A percentile compares a stretch with the other conserved stretches of the same genome.
Evolutionary conservation across 371 early-diverging fungal species (phyloP).

Genomic region (Dinochytrium kinnereticum): DNA sequence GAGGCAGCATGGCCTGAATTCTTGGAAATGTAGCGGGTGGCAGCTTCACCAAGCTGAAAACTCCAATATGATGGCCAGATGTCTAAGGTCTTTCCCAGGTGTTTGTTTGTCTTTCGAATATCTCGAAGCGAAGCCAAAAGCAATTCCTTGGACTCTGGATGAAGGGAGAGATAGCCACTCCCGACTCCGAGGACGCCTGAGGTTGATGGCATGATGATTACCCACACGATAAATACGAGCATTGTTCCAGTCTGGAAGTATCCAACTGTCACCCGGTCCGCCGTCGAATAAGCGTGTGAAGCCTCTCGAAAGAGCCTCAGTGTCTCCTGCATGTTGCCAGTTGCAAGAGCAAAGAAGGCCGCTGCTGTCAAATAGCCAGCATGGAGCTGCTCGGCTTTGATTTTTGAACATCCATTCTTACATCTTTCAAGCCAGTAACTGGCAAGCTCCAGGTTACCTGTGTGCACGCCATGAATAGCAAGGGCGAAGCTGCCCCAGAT

Average conservation of each 20-base stretch:
- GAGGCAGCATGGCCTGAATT: not conserved
- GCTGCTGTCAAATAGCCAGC: not conserved
- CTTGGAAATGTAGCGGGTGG: not conserved
- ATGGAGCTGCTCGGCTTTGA: not conserved
- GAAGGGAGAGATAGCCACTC: not conserved
- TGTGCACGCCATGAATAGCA: not conserved
- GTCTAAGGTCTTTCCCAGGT: not conserved
- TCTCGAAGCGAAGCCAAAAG: not conserved
- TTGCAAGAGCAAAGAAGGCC: not conserved
- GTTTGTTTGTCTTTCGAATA: not conserved
- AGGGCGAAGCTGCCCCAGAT: not conserved
- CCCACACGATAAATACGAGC: not conserved
- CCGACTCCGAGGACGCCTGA: no score
- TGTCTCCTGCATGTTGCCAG: not conserved
- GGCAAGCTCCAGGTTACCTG: not conserved
- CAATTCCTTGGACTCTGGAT: not conserved
- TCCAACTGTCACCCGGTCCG: conserved; percentile 4
- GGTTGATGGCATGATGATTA: not conserved
- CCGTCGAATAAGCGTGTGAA: not conserved
- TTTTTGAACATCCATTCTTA: not conserved
- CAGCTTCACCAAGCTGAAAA: not conserved
- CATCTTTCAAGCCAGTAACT: not conserved
- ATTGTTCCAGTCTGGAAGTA: not conserved
- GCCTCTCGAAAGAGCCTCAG: not conserved
- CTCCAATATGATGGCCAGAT: not conserved